Percentiles rank a stretch among this genome's conserved stretches.
Conservation (phyloP, 192 early-diverging fungal genomes). For the Gonapodya sp. region DNA sequence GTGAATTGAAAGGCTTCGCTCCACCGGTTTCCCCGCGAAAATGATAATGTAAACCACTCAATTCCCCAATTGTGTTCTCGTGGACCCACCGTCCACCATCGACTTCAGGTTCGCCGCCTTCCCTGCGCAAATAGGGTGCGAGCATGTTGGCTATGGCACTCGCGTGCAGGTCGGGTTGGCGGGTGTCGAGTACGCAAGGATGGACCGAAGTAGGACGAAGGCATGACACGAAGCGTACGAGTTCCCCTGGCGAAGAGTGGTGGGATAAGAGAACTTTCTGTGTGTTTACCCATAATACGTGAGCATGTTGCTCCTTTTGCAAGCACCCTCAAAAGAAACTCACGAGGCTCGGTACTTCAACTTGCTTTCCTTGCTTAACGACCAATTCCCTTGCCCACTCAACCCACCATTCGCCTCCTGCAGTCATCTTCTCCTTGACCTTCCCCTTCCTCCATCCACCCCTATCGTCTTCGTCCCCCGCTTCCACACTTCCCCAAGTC, state of each 20-base stretch:
- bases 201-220: neutral
- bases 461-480: neutral
- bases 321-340: no score
- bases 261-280: neutral
- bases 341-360: no score
- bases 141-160: neutral
- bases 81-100: no score
- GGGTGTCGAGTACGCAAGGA: neutral
- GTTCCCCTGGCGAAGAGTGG: neutral
- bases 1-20: no score
- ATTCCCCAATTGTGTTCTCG: no score
- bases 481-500: neutral
- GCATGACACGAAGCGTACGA: neutral
- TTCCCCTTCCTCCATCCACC: neutral
- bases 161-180: neutral
- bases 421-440: neutral
- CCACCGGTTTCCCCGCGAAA: no score
- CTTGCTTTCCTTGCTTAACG: no score
- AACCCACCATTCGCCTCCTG: neutral
- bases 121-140: neutral
- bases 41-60: no score
- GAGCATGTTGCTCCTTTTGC: no score
- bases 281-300: no score
- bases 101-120: no score
- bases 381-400: neutral